Evolutionary conservation across 805 yeast species (phyloP).

Genomic region (Hanseniaspora valbyensis): DNA sequence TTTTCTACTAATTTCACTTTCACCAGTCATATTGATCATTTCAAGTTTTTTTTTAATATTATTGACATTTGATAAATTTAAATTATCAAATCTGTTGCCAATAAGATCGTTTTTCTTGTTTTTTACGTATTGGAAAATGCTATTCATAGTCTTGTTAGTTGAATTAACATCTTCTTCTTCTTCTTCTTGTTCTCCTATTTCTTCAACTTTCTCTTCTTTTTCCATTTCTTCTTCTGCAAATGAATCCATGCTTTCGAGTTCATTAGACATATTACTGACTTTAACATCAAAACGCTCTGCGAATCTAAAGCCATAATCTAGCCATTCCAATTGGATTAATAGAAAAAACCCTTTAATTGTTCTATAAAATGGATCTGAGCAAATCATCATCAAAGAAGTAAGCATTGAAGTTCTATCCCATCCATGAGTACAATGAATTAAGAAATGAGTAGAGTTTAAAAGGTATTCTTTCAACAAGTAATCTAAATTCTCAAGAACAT

Average conservation of each 20-base stretch:
- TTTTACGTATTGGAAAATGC: background rate
- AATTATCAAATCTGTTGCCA: background rate
- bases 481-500: conserved; percentile 64
- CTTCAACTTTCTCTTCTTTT: background rate
- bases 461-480: conserved; percentile 72
- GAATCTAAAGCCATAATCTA: conserved; percentile 86
- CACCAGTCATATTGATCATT: background rate
- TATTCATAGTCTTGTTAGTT: background rate
- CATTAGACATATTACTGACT: background rate
- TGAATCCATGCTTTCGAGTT: background rate
- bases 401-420: conserved; percentile 97
- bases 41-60: background rate
- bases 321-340: conserved; percentile 88
- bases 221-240: conserved; percentile 1
- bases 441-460: conserved; percentile 66
- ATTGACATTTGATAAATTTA: background rate
- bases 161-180: background rate
- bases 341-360: conserved; percentile 80
- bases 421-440: conserved; percentile 94
- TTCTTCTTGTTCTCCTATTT: background rate
- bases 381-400: conserved; percentile 68
- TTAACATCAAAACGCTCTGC: conserved; percentile 57
- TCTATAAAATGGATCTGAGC: conserved; percentile 82
- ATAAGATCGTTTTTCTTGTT: background rate
- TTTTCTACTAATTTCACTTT: background rate